phyloP scores from a whole-genome alignment of 2,329 filamentous ascomycete species.

The Lecanicillium sp. region DNA sequence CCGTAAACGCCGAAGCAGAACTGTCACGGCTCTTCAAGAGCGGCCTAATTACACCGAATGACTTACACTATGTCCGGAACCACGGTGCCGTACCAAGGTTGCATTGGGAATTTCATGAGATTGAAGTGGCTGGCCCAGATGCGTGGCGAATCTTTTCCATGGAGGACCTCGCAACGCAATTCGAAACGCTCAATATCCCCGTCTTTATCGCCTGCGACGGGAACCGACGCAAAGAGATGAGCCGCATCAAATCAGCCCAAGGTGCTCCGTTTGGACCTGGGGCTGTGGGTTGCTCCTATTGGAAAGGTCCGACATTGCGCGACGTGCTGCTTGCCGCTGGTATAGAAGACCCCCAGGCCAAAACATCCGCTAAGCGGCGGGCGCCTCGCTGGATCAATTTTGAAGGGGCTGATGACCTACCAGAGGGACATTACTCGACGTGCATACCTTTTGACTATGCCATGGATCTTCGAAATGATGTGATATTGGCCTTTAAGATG shows the following conservation, averaged over 20 bases:
- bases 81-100: constrained; percentile 43
- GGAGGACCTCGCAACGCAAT: constrained; percentile 32
- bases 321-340: constrained; percentile 36
- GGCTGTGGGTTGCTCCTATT: constrained; percentile 40
- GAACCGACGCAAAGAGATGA: constrained; percentile 43
- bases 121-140: constrained; percentile 34
- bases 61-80: constrained; percentile 44
- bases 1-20: constrained; percentile 39
- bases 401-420: constrained; percentile 37
- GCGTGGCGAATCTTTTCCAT: constrained; percentile 29
- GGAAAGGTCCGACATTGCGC: constrained; percentile 36
- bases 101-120: constrained; percentile 38
- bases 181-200: constrained; percentile 37
- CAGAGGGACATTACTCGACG: constrained; percentile 38
- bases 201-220: constrained; percentile 40
- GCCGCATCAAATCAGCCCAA: constrained; percentile 38
- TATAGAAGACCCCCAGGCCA: constrained; percentile 14
- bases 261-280: constrained; percentile 40
- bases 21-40: constrained; percentile 33
- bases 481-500: constrained; percentile 40
- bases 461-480: constrained; percentile 38
- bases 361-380: background rate
- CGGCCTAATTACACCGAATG: constrained; percentile 42
- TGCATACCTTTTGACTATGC: constrained; percentile 38
- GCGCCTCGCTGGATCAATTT: constrained; percentile 35